Conservation (phyloP, 2,329 filamentous ascomycete species). For the Pseudogymnoascus sp. region DNA sequence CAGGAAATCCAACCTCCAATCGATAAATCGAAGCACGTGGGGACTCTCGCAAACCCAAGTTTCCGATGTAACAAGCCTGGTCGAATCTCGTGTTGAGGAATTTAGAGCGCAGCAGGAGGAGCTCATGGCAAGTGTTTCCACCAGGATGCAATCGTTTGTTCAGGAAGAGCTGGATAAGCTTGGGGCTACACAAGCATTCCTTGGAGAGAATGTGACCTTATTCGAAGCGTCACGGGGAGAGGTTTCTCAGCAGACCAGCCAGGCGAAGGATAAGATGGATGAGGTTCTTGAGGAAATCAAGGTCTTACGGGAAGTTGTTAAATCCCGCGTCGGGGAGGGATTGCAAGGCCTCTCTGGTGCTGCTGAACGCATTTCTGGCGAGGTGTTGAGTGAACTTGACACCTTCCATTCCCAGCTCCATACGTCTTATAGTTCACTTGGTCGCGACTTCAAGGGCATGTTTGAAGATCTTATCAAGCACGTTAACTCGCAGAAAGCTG, state of each 20-base stretch:
- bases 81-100: constrained; percentile 67
- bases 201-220: constrained; percentile 60
- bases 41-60: constrained; percentile 68
- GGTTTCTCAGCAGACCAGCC: constrained; percentile 59
- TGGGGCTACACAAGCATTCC: constrained; percentile 59
- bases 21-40: constrained; percentile 74
- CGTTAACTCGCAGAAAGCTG: constrained; percentile 66
- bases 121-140: constrained; percentile 60
- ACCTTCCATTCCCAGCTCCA: constrained; percentile 80
- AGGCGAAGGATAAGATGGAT: constrained; percentile 80
- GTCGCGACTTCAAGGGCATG: constrained; percentile 75
- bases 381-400: constrained; percentile 78
- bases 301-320: constrained; percentile 79
- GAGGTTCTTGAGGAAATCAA: constrained; percentile 88
- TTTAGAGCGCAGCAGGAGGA: constrained; percentile 68
- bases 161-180: constrained; percentile 66
- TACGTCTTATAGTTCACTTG: constrained; percentile 73
- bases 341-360: constrained; percentile 75
- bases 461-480: constrained; percentile 76
- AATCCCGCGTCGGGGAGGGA: constrained; percentile 75
- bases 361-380: constrained; percentile 80
- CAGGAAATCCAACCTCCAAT: constrained; percentile 77
- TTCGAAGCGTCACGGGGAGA: constrained; percentile 63
- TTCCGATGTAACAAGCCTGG: constrained; percentile 63
- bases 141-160: constrained; percentile 71